Base-by-base conservation (phyloP, 2,329 filamentous ascomycete species). In the Aspergillus ruber region DNA sequence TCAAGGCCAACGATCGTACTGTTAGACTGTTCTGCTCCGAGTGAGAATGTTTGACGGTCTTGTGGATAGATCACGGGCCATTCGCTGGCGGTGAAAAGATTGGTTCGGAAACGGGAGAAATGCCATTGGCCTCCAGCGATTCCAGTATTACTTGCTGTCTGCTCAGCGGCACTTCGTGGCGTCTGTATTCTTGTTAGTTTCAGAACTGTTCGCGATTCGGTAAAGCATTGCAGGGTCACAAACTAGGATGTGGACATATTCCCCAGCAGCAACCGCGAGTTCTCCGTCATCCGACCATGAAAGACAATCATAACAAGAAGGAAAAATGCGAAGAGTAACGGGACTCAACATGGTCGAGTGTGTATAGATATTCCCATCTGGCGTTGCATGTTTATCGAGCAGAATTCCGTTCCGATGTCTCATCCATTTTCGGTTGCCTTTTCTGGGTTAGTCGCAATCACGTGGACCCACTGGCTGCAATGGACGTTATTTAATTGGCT, bases 261-360 rank as follows among this genome's bases (percentile, higher is more conserved):
- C 79, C 44, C 77, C 76, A 9, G 74, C 74, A 12, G 77, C 77
- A 42, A 83, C 63, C 6, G 79, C 80, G 40, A 84, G 70, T 43
- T 78, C 75, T 41, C 78, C 77, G 54, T 83, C 79, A 35, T 70
- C 62, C 6, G 80, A 83, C 79, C 81, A 84, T 44, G 73, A 69
- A n/a, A 83, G 61, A 43, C 76, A 78, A 54, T 78, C 67, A 21
- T 70, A 62, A 49, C 73, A 74, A 3, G 74, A 74, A 2, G 80
- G 78, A 65, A 73, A 79, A 46, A 74, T 68, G 20, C 65, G 63
- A 6, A 74, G 56, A 46, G 68, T 60, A 25, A 73, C 45, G 1
- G 68, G 59, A 13, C 55, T 56, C 15, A 66, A 47, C 64, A 67
- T 67, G 7, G 20, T 21, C 54, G 25, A 29, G 4, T 17, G 33